Evolutionary conservation across 179 eudicot species (phyloP).

Genomic region (Actinidia arguta): DNA sequence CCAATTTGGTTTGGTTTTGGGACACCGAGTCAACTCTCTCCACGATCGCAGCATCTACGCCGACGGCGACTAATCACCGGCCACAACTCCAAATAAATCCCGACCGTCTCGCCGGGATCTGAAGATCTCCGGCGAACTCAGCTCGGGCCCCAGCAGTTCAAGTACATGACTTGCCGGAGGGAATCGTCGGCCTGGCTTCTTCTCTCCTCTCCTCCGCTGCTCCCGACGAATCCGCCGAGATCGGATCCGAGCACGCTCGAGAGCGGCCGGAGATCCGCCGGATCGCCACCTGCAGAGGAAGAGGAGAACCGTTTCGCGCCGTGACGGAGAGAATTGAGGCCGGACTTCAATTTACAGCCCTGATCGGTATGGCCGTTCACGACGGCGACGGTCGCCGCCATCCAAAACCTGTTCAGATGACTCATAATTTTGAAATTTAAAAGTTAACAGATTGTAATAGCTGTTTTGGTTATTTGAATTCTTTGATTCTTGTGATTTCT

Average conservation of each 20-base stretch:
- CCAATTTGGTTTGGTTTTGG: too few species aligned
- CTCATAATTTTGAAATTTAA: slow-evolving; percentile 13
- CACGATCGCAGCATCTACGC: too few species aligned
- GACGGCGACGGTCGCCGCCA: slow-evolving; percentile 63
- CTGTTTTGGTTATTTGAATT: background rate
- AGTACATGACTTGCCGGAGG: slow-evolving; percentile 60
- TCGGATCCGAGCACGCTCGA: slow-evolving; percentile 30
- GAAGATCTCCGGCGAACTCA: slow-evolving; percentile 5
- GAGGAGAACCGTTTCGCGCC: slow-evolving; percentile 27
- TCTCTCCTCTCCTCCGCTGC: slow-evolving; percentile 28
- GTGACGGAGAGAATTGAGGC: slow-evolving; percentile 38
- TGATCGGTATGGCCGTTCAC: slow-evolving; percentile 53
- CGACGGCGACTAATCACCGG: background rate
- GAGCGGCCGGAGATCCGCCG: slow-evolving; percentile 41
- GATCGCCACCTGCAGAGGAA: slow-evolving; percentile 20
- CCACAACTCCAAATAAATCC: background rate
- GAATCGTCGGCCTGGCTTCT: slow-evolving; percentile 52
- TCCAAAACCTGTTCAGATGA: slow-evolving; percentile 43
- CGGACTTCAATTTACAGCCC: slow-evolving; percentile 43
- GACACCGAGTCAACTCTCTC: too few species aligned
- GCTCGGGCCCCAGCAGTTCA: slow-evolving; percentile 70
- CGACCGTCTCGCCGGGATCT: background rate
- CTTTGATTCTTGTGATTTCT: background rate
- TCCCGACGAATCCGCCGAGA: slow-evolving; percentile 16
- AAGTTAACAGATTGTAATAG: background rate